Evolutionary conservation across 768 basidiomycete genomes (phyloP), one percentile per base, ranked within the genome.

Genomic region (Trametes maxima): DNA sequence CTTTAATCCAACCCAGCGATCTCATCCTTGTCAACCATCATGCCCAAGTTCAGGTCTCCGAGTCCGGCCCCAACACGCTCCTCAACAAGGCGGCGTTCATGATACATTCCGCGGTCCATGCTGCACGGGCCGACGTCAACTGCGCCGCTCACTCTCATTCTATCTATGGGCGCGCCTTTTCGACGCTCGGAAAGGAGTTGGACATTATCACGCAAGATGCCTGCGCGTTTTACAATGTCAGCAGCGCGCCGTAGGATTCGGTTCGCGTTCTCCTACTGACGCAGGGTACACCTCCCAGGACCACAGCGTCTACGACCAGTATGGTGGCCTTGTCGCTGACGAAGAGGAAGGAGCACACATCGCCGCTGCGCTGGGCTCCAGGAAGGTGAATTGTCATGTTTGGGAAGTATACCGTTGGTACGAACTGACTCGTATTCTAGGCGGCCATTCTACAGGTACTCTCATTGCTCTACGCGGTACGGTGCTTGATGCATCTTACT

Each of bases 1-100:
- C 73, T 44, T 65, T 78, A 14, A 79, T 83, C 54, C 77, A 79
- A 57, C 73, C 81, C 0, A 67, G 67, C 3, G 78, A 80, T 68
- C 72, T 83, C 39, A 68, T 82, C 35, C 76, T 82, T 16, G 79
- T 83, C 16, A 74, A 80, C 72, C 78, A 78, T 53, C 60, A 67
- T 1, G 74, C 75, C 21, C 62, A 66, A 0, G 69, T 78, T 16
- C 70, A 73, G 21, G 67, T 66, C 1, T 46, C 51, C 6, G 75
- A 75, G 25, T 75, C 75, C 10, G 72, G 74, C 17, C 73, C 74
- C 1, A 66, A 63, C n/a, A 67, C 69, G 33, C 52, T 72, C 24
- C 70, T 77, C 61, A 78, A 79, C 68, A 68, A 62, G 17, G 74
- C 78, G 0, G 78, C 74, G 1, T 78, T 75, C 65, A 68, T 77